Percentiles rank a stretch among this genome's conserved stretches.
phyloP scores from a whole-genome alignment of 345 rosid species.

The Lagerstroemia speciosa region DNA sequence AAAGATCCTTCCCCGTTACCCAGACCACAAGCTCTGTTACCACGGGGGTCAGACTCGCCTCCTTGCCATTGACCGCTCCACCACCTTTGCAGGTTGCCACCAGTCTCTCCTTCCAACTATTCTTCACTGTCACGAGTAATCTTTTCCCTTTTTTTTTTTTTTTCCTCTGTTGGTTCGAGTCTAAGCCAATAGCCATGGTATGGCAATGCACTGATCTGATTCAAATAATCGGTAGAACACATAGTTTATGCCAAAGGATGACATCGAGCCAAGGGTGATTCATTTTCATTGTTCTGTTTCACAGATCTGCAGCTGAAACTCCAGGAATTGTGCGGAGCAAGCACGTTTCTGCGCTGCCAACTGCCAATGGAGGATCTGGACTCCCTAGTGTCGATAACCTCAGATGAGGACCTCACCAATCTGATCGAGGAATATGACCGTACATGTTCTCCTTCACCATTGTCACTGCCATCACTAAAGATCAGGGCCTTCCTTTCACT shows the following conservation, averaged over 20 bases:
- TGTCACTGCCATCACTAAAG: constrained; percentile 27
- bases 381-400: constrained; percentile 62
- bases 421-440: constrained; percentile 85
- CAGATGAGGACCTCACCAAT: constrained; percentile 77
- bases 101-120: too few relatives aligned
- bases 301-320: constrained; percentile 31
- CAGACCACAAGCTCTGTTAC: constrained; percentile 81
- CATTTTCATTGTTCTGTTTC: background rate
- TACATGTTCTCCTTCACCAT: constrained; percentile 11
- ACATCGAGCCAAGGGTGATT: background rate
- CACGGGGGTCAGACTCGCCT: constrained; percentile 79
- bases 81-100: constrained; percentile 54
- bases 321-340: constrained; percentile 44
- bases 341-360: constrained; percentile 63
- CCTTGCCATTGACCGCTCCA: constrained; percentile 62
- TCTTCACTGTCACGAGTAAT: background rate
- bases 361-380: constrained; percentile 81
- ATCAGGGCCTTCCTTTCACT: constrained; percentile 65
- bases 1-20: constrained; percentile 65
- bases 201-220: background rate
- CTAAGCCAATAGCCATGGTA: background rate
- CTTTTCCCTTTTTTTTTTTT: background rate
- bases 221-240: background rate
- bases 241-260: background rate
- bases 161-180: background rate